Evolutionary conservation across 2,329 filamentous ascomycete genomes (phyloP), one percentile per base, ranked within the genome.

Genomic region (Tolypocladium endophyticum): DNA sequence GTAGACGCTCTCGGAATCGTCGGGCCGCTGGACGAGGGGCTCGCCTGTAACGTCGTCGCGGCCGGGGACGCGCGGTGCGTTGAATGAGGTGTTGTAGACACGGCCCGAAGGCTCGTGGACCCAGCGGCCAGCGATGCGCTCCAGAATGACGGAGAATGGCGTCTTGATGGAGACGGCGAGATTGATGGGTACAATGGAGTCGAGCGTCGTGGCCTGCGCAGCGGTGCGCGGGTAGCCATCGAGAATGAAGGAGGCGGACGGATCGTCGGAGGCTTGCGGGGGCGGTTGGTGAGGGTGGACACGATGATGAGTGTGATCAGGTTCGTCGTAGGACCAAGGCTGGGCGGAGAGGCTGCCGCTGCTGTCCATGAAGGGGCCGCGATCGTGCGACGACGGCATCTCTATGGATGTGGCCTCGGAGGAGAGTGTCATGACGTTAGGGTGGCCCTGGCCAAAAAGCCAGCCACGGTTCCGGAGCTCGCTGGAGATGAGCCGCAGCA

Each of bases 161-260:
- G 93, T 97, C 70, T 88, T 83, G 66, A 97, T 81, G 59, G 89
- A 91, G 61, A 97, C 87, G 56, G 92, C 94, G 62, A 97, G 83
- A 74, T 99, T 99, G 72, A 99, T 92, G n/a, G 93, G 92, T 38
- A 97, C 84, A 39, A 97, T 81, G 54, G 79, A 77, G 71, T 96
- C 92, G 55, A 97, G 82, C 60, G 87, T 87, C 50, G 77, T 73
- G 35, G 92, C 94, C 75, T 99, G 94, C 3, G 78, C 71, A 0
- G 89, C 88, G 8, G 90, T 99, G 64, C 94, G 88, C 2, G 94
- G 94, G 74, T 97, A 99, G 20, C 94, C 94, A 72, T 99, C 94
- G 58, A 99, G 87, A 64, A 99, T 89, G 73, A 97, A 97, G 0
- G 92, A 96, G 11, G 92, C 91, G 0, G 85, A 78, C 0, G 92